Percentiles rank a stretch among this genome's conserved stretches.
Conservation (phyloP, 129 eudicot genomes). For the carrot (Daucus carota) region DH1_v3.0 NC_030382.2:57787501-57788000, state of each 20-base stretch:
- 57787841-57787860: not conserved
- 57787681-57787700: not conserved
- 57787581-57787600: constrained; percentile 21
- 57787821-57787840: not conserved
- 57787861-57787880: not conserved
- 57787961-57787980: not conserved
- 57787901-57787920: not conserved
- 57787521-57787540: constrained; percentile 89
- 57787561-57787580: constrained; percentile 65
- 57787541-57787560: constrained; percentile 85
- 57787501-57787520: constrained; percentile 72
- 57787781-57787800: not conserved
- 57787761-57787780: not conserved
- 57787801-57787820: not conserved
- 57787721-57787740: not conserved
- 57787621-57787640: not conserved
- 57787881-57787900: not conserved
- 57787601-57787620: constrained; percentile 12
- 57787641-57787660: not conserved
- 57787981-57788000: not conserved
- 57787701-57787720: not conserved
- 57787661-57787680: not conserved
- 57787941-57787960: not conserved
- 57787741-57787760: not conserved
- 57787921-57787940: not conserved